Evolutionary conservation across 768 basidiomycete genomes (phyloP).

Genomic region (Collybiopsis luxurians): DNA sequence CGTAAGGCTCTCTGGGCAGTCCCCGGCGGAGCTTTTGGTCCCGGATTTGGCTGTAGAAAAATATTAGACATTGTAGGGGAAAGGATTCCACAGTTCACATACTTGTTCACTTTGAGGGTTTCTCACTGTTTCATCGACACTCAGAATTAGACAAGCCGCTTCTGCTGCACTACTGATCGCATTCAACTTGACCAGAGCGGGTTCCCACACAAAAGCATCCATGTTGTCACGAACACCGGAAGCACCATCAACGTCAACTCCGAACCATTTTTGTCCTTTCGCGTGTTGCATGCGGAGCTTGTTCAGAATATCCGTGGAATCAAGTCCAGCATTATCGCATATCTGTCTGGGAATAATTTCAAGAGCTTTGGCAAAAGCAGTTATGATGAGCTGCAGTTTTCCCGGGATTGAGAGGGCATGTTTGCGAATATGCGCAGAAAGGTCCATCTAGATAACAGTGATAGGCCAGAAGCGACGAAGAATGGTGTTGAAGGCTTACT

Average conservation of each 20-base stretch:
- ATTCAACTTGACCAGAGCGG: constrained; percentile 91
- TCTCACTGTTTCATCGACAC: constrained; percentile 95
- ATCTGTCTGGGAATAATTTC: constrained; percentile 98
- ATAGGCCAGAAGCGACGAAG: not conserved
- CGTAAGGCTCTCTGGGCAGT: constrained; percentile 81
- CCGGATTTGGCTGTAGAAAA: constrained; percentile 59
- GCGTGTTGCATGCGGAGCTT: constrained; percentile 97
- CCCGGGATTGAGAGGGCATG: constrained; percentile 92
- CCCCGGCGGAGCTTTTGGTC: constrained; percentile 93
- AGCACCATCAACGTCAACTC: constrained; percentile 89
- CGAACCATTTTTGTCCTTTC: constrained; percentile 83
- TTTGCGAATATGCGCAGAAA: constrained; percentile 91
- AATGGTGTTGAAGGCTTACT: constrained; percentile 40
- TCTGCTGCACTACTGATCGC: constrained; percentile 95
- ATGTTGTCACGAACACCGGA: constrained; percentile 94
- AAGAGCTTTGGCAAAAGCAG: constrained; percentile 95
- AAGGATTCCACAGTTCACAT: constrained; percentile 25
- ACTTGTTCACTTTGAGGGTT: constrained; percentile 95
- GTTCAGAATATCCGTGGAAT: constrained; percentile 96
- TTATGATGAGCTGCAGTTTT: constrained; percentile 90
- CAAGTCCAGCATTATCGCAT: constrained; percentile 96
- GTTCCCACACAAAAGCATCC: constrained; percentile 99
- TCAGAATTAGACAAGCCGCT: constrained; percentile 93
- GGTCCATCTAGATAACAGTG: constrained; percentile 71
- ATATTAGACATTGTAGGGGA: constrained; percentile 15